Base-by-base conservation (phyloP, 2,329 filamentous ascomycete species). In the Penicillium nordicum region DNA sequence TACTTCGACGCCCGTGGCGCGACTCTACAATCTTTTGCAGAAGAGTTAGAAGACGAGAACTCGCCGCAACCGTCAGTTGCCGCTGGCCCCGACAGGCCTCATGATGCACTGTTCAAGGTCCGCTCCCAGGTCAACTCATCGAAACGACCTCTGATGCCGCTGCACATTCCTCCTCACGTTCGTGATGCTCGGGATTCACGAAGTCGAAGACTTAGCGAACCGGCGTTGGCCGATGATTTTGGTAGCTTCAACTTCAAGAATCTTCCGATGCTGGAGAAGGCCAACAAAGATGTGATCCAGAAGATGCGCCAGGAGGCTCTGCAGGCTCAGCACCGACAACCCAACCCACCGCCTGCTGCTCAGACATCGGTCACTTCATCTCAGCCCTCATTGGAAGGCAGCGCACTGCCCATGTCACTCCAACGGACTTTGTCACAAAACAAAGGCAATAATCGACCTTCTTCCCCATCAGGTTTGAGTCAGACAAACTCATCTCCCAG, bases 171-270 rank as follows among this genome's bases (percentile, higher is more conserved):
- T 34, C 92, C 93, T 6, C 94, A 99, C 70, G 93, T 99, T 30
- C 88, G 94, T 43, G 95, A 99, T 73, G 83, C 89, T 50, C 90
- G 95, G 69, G 94, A 97, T 74, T 83, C 88, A 44, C 90, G 96
- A 69, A 92, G 85, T 64, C 85, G 94, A 61, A 84, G 94, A 64
- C 80, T 97, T 38, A 97, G 93, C 72, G 94, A 99, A 73, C 94
- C 94, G 1, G 86, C 93, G 16, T 84, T 86, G 32, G 83, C 88
- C 0, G 94, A 99, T 72, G 95, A 99, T 71, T 99, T 99, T 79
- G 94, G 94, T 32, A 92, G 86, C 60, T 99, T 99, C 74, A 86
- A 91, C 38, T 99, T 96, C 81, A 99, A 99, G 78, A 99, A 99
- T 67, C 78, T 99, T 47, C 92, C 93, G 0, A 93, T 97, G 21